Evolutionary conservation across 208 protist genomes (phyloP), one percentile per base, ranked within the genome.

Genomic region (Endotrypanum monterogeii): DNA sequence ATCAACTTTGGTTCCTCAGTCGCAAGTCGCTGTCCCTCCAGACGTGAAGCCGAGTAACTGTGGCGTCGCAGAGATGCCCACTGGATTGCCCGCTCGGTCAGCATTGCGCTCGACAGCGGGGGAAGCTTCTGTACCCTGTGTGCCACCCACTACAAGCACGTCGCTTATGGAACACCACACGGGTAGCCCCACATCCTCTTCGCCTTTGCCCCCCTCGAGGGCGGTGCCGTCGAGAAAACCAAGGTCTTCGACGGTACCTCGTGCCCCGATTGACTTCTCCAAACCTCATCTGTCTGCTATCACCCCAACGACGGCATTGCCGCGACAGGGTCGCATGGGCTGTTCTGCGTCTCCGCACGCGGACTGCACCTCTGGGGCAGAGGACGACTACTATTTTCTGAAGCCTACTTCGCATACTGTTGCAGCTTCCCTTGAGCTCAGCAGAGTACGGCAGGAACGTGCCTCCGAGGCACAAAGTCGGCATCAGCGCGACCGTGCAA

Each of bases 381-480:
- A 80, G n/a, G 77, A 83, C 51, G 81, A 87, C 23, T 74, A 85
- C 32, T 93, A 93, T 73, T 93, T 93, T 32, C 73, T 93, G 7
- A 32, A 66, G 9, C 89, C 89, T 4, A 81, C 65, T 9, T 69
- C 73, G 18, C 89, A 93, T 73, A 65, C 82, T 12, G 46, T 79
- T 25, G 76, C 68, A 9, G 82, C 88, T 14, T 51, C 48, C 23
- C 66, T 76, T 14, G 66, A 80, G 25, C 51, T 90, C 16, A 46
- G 51, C 25, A 16, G 69, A 11, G 41, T 68, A 30, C 69, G 71
- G 39, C 66, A 74, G 51, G 60, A 44, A 3, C 82, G 72, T 25
- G 48, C 60, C 4, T 39, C 48, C 20, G 74, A 75, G 35, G 58
- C 77, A 51, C 54, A 75, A 35, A 60, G 57, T 48, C 83, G 76